Percentiles rank a stretch among this genome's conserved stretches.
phyloP scores from a whole-genome alignment of 2,329 filamentous ascomycete species.

The Thelonectria blattea region DNA sequence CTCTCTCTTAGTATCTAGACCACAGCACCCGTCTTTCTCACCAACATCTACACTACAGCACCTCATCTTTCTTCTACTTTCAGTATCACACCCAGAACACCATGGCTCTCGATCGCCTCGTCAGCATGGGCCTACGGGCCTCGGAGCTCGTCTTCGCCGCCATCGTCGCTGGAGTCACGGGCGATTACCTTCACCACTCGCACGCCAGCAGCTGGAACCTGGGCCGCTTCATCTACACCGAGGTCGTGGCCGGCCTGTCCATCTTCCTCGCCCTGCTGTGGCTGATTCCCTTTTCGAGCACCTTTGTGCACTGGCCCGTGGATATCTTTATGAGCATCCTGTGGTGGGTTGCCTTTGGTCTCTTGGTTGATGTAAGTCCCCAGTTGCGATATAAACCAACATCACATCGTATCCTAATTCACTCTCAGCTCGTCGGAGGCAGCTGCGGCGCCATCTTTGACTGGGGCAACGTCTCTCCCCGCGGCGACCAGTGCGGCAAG shows the following conservation, averaged over 20 bases:
- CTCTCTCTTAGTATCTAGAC: not conserved
- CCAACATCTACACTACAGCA: too few species aligned
- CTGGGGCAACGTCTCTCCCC: slow-evolving; percentile 61
- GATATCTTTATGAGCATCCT: slow-evolving; percentile 72
- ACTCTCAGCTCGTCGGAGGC: slow-evolving; percentile 48
- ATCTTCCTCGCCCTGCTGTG: slow-evolving; percentile 74
- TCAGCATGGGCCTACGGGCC: slow-evolving; percentile 47
- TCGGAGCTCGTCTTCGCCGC: slow-evolving; percentile 71
- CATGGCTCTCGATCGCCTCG: slow-evolving; percentile 50
- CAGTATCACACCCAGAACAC: not conserved
- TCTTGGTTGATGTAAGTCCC: slow-evolving; percentile 64
- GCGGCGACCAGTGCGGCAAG: slow-evolving; percentile 63
- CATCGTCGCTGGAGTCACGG: slow-evolving; percentile 74
- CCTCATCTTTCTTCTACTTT: not conserved
- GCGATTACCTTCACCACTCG: slow-evolving; percentile 65
- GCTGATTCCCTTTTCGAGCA: slow-evolving; percentile 72
- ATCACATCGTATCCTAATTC: too few species aligned
- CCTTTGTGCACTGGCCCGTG: slow-evolving; percentile 73
- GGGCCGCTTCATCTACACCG: slow-evolving; percentile 76
- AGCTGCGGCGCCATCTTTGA: slow-evolving; percentile 63
- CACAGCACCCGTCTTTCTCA: not conserved
- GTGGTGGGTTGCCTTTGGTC: slow-evolving; percentile 74
- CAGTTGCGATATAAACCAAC: not conserved
- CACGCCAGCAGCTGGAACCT: slow-evolving; percentile 56
- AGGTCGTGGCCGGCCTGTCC: slow-evolving; percentile 72